Base-by-base conservation (phyloP, 345 rosid genomes). In the Rhodamnia rubescens region DNA sequence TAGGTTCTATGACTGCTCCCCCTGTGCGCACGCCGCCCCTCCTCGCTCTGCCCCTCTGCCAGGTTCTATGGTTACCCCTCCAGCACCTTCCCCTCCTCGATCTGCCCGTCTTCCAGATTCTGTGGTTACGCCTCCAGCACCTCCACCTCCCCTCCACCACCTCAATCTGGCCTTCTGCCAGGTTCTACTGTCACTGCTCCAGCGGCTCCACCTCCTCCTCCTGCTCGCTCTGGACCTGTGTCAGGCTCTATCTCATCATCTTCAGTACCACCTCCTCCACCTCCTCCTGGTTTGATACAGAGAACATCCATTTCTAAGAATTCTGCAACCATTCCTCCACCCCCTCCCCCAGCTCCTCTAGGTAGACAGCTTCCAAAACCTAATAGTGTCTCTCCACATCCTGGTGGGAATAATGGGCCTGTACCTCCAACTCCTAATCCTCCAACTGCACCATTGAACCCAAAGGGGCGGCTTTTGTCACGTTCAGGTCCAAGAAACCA, bases 101-200 rank as follows among this genome's bases (percentile, higher is more conserved):
- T 29, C 87, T 85, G 82, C 49, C 69, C 86, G n/a, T 47, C 75
- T 47, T 3, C 56, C 11, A 20, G 74, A 83, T 83, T 88, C 85
- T 36, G 83, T 69, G 29, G 90, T 93, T 81, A 92, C 95, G 8
- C 92, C 91, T 61, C 92, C 4, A 50, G 52, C 89, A 84, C 89
- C 93, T 50, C 94, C 94, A n/a, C 98, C 95, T 83, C 90, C 29
- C 98, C 95, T 83, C 90, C 89, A 84, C 92, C 93, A 85, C 90
- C 87, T 11, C 44, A 53, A 44, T 69, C n/a, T 18, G 61, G 32
- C 49, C n/a, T 53, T 27, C 83, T 55, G 42, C 29, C 84, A n/a
- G 75, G 75, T 29, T 64, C 75, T 32, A 84, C 81, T 42, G 92
- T 93, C 83, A 92, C 95, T 12, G 89, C 92, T 27, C 93, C 95